Base-by-base conservation (phyloP, 2,329 filamentous ascomycete genomes). In the Penicillium crustosum region DNA sequence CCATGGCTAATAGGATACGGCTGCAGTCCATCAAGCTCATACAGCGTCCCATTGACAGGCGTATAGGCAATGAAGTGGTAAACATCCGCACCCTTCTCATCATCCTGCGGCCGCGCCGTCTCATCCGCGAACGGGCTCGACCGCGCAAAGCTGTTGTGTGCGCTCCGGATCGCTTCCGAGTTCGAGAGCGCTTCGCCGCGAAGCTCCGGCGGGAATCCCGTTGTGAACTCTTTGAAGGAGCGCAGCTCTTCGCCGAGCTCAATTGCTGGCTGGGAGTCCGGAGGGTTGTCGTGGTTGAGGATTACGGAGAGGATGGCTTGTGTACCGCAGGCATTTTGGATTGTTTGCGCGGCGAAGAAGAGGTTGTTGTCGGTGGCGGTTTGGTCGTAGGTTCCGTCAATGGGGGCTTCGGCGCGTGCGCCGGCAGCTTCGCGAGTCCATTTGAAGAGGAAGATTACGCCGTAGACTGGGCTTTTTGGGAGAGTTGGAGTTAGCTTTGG, bases 391-490 rank as follows among this genome's bases (percentile, higher is more conserved):
- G 79, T 81, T 60, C 94, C 94, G 74, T 97, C 93, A 63, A 86
- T 84, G 0, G 93, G 92, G 44, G 83, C 83, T 56, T 85, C 82
- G 42, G 82, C 76, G 39, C 85, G 79, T 81, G 88, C 60, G 86
- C 92, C 50, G 86, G 90, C 78, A 90, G 68, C 68, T 57, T 74
- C 73, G 49, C 72, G 72, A 49, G 75, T 74, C 72, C 74, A 99
- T 79, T 97, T 97, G 87, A 99, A 99, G 75, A 99, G 90, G 78
- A 99, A 99, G 71, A 99, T 97, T 66, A 99, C 91, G 70, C 94
- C 94, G 79, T 96, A 95, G 53, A 96, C 83, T 19, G 90, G 89
- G 67, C 89, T 87, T 61, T 49, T 49, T 55, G 38, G 15, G 17
- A 4, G 21, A n/a, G 5, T 35, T 43, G 43, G 47, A 10, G 44